Evolutionary conservation across 345 rosid genomes (phyloP).

Genomic region (Aquilaria yunnanensis): DNA sequence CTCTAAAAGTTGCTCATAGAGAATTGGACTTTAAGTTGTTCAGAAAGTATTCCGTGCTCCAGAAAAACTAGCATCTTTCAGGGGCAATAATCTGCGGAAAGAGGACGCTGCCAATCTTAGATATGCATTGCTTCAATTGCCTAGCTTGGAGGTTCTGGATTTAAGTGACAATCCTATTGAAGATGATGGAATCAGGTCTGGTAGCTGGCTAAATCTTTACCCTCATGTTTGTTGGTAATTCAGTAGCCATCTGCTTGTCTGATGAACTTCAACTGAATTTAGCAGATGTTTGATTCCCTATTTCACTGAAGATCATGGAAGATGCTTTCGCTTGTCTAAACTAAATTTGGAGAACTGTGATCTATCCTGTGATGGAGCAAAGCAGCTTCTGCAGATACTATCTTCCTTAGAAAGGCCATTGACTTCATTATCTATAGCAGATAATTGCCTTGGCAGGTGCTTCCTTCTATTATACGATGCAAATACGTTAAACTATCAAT

Average conservation of each 20-base stretch:
- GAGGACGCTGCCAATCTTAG: conserved; percentile 59
- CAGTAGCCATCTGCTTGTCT: conserved; percentile 10
- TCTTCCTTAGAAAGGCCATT: conserved; percentile 39
- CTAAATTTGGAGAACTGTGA: conserved; percentile 74
- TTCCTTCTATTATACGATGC: conserved; percentile 5
- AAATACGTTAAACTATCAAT: too few species aligned
- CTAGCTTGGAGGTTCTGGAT: conserved; percentile 67
- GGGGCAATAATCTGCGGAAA: conserved; percentile 69
- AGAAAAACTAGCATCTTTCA: conserved; percentile 22
- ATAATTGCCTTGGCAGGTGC: conserved; percentile 77
- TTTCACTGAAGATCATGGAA: conserved; percentile 44
- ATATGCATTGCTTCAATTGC: conserved; percentile 50
- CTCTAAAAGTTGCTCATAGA: conserved; percentile 1
- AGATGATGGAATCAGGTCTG: conserved; percentile 78
- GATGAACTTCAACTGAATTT: conserved; percentile 14
- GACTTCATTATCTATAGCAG: conserved; percentile 62
- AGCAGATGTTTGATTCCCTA: conserved; percentile 72
- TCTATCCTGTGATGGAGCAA: conserved; percentile 56
- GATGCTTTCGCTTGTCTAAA: conserved; percentile 36
- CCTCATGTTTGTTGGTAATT: conserved; percentile 5
- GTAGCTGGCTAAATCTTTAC: conserved; percentile 15
- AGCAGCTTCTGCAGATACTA: conserved; percentile 47
- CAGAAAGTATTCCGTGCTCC: conserved; percentile 4
- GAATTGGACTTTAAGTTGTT: neutral
- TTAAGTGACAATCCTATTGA: conserved; percentile 77